Conservation (phyloP, 441 rosid species). For the Flueggea neowawraea region DNA sequence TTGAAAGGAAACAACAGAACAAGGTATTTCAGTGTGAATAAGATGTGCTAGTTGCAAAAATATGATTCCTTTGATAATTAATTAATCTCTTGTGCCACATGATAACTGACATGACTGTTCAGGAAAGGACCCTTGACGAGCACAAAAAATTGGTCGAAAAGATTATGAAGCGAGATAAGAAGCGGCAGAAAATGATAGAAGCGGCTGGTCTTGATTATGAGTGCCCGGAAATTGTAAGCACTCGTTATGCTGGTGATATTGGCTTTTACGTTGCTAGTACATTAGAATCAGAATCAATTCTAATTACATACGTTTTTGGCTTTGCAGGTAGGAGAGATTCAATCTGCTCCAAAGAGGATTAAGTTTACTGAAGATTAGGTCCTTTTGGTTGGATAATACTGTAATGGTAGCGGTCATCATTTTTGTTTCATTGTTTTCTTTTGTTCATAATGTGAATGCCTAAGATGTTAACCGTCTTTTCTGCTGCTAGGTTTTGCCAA, state of each 20-base stretch:
- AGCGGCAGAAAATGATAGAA: slow-evolving; percentile 61
- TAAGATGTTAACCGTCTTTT: no score
- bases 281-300: no score
- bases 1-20: slow-evolving; percentile 44
- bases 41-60: background rate
- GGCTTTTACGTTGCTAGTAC: no score
- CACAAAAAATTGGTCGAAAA: slow-evolving; percentile 53
- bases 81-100: no score
- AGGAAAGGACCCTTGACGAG: slow-evolving; percentile 76
- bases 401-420: background rate
- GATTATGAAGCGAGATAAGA: slow-evolving; percentile 59
- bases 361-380: slow-evolving; percentile 64
- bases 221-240: slow-evolving; percentile 87
- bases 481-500: no score
- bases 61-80: no score
- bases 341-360: slow-evolving; percentile 69
- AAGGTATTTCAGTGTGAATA: slow-evolving; percentile 33
- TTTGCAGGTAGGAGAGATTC: slow-evolving; percentile 57
- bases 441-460: no score
- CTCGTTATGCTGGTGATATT: background rate
- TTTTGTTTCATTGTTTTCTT: no score
- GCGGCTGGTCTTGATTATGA: slow-evolving; percentile 84
- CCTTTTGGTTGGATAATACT: background rate
- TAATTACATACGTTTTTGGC: no score
- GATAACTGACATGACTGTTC: slow-evolving; percentile 3